phyloP scores from a whole-genome alignment of 202 grass and related monocot species.

The Setaria italica region DNA sequence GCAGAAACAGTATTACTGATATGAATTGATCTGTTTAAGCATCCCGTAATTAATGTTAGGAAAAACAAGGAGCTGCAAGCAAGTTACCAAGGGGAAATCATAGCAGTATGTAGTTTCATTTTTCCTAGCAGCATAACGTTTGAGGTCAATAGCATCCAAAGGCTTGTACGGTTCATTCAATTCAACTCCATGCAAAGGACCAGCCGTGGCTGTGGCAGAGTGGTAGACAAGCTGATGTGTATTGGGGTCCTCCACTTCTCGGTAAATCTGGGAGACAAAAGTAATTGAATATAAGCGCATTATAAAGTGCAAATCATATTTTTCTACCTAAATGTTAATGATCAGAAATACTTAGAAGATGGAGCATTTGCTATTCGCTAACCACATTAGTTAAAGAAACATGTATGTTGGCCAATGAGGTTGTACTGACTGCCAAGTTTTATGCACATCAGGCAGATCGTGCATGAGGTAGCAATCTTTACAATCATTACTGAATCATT shows the following conservation, averaged over 20 bases:
- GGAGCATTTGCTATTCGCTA: slow-evolving; percentile 21
- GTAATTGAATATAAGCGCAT: slow-evolving; percentile 29
- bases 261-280: slow-evolving; percentile 76
- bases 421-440: not conserved
- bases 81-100: slow-evolving; percentile 91
- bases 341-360: not conserved
- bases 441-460: slow-evolving; percentile 17
- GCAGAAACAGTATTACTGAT: slow-evolving; percentile 43
- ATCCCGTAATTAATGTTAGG: slow-evolving; percentile 17
- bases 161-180: slow-evolving; percentile 76
- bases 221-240: slow-evolving; percentile 76
- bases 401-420: slow-evolving; percentile 24
- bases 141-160: slow-evolving; percentile 81
- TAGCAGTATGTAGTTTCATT: slow-evolving; percentile 97
- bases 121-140: slow-evolving; percentile 84
- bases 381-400: slow-evolving; percentile 23
- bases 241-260: slow-evolving; percentile 78
- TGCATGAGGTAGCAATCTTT: slow-evolving; percentile 16
- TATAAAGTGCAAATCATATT: slow-evolving; percentile 23
- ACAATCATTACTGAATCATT: slow-evolving; percentile 18
- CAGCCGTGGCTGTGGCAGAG: slow-evolving; percentile 60
- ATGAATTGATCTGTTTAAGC: slow-evolving; percentile 45
- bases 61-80: slow-evolving; percentile 17
- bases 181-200: slow-evolving; percentile 79
- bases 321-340: not conserved